Evolutionary conservation across 169 alveolate genomes (phyloP).

Genomic region (Perkinsus marinus): DNA sequence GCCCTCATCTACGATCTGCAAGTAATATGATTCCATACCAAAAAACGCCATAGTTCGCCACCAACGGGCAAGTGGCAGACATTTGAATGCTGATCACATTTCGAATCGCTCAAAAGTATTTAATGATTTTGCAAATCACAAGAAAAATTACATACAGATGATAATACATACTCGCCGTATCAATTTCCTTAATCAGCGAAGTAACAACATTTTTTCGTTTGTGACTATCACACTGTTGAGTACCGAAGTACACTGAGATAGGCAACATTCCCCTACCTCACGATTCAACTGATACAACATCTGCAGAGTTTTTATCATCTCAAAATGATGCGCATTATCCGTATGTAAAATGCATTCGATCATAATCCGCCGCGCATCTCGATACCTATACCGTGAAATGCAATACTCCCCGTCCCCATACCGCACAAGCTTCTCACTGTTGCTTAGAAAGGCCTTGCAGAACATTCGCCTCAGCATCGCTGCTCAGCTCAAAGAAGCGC

Average conservation of each 20-base stretch:
- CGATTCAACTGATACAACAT: background rate
- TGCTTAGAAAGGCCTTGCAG: background rate
- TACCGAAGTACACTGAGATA: no score
- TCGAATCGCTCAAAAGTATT: no score
- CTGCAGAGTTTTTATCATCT: background rate
- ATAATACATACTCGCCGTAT: no score
- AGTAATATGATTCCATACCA: background rate
- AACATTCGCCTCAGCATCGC: background rate
- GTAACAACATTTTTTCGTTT: no score
- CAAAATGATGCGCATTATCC: constrained; percentile 38
- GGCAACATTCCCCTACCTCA: no score
- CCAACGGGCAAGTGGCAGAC: no score
- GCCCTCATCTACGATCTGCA: background rate
- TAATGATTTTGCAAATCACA: no score
- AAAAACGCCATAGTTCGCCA: no score
- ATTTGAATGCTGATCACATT: no score
- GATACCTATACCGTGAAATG: background rate
- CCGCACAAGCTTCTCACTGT: background rate
- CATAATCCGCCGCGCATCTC: constrained; percentile 28
- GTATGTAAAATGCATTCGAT: constrained; percentile 41
- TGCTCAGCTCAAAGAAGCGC: constrained; percentile 19
- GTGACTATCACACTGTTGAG: no score
- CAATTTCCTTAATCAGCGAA: no score
- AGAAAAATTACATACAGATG: no score
- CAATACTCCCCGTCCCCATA: background rate